A percentile compares a stretch with the other conserved stretches of the same genome.
Conservation (phyloP, 371 early-diverging fungal species). For the Rhizopus sp. region DNA sequence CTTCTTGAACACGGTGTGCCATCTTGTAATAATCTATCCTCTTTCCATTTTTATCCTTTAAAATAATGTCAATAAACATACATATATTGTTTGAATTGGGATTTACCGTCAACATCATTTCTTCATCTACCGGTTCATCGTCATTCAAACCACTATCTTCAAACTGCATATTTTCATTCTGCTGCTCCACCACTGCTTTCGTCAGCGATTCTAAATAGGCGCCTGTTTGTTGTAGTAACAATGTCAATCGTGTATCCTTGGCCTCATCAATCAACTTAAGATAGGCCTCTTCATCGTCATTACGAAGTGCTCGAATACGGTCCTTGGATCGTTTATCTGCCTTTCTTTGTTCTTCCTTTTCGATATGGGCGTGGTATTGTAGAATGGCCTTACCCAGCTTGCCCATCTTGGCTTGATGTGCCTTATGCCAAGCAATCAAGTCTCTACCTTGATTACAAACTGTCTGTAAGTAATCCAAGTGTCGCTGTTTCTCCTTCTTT, state of each 20-base stretch:
- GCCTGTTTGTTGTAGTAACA: conserved; percentile 87
- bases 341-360: conserved; percentile 90
- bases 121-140: conserved; percentile 62
- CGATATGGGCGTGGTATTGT: conserved; percentile 77
- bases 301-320: conserved; percentile 91
- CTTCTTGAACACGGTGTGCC: conserved; percentile 87
- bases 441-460: conserved; percentile 79
- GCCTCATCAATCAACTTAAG: conserved; percentile 89
- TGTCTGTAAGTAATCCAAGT: conserved; percentile 72
- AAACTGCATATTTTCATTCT: conserved; percentile 60
- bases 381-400: conserved; percentile 78
- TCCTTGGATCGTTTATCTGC: conserved; percentile 82
- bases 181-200: conserved; percentile 76
- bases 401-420: conserved; percentile 64
- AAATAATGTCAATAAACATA: background rate
- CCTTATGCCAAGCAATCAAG: conserved; percentile 69
- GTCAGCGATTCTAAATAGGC: conserved; percentile 80
- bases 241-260: conserved; percentile 92
- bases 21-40: conserved; percentile 85
- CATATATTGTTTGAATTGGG: background rate
- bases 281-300: conserved; percentile 95
- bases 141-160: conserved; percentile 36
- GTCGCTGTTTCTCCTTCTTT: conserved; percentile 81
- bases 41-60: conserved; percentile 35
- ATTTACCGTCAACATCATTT: conserved; percentile 31